Conservation (phyloP, 2,329 filamentous ascomycete species). For the Tolypocladium pustulatum region DNA sequence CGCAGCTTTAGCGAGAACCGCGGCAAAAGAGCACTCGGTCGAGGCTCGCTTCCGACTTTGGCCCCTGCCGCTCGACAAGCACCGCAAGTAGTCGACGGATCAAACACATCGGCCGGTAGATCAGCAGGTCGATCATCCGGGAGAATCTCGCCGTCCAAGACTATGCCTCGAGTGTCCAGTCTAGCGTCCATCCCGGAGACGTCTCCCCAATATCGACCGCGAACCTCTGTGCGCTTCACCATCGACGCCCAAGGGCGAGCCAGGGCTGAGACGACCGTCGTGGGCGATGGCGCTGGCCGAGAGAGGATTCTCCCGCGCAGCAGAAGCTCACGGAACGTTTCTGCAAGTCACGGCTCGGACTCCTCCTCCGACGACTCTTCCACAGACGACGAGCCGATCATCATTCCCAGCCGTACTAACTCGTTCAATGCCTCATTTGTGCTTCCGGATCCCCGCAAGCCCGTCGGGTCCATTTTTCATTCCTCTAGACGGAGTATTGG, state of each 20-base stretch:
- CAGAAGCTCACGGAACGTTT: conserved; percentile 17
- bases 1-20: conserved; percentile 45
- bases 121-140: conserved; percentile 30
- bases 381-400: conserved; percentile 53
- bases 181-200: conserved; percentile 49
- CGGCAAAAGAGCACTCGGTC: conserved; percentile 29
- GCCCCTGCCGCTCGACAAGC: conserved; percentile 32
- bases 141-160: conserved; percentile 42
- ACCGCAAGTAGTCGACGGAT: conserved; percentile 18
- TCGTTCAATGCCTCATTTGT: conserved; percentile 45
- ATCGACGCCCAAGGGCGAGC: conserved; percentile 53
- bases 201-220: conserved; percentile 28
- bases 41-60: conserved; percentile 34
- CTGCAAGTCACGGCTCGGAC: conserved; percentile 26
- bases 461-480: conserved; percentile 37
- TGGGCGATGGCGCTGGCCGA: conserved; percentile 22
- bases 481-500: conserved; percentile 36
- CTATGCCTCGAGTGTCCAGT: conserved; percentile 37
- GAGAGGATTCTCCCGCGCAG: conserved; percentile 15
- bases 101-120: conserved; percentile 21
- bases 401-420: conserved; percentile 49
- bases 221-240: conserved; percentile 50
- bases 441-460: conserved; percentile 41
- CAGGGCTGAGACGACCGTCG: conserved; percentile 39
- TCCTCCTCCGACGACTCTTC: conserved; percentile 46